Evolutionary conservation across 345 rosid genomes (phyloP).

Genomic region (Aegle marmelos): DNA sequence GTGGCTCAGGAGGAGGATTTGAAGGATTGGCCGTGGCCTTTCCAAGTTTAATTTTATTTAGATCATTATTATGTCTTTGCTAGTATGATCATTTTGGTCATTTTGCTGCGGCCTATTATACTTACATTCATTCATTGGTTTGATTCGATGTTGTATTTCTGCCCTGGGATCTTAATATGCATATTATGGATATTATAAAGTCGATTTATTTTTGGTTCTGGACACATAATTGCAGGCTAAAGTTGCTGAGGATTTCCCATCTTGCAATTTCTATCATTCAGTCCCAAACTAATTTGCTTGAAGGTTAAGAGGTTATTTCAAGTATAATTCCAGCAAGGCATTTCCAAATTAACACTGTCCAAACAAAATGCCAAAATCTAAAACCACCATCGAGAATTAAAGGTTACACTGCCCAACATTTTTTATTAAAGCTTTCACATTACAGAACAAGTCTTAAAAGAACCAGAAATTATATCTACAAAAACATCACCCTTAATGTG

Average conservation of each 20-base stretch:
- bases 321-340: too few species aligned
- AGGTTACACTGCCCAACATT: neutral
- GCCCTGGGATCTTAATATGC: neutral
- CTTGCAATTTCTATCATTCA: neutral
- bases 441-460: neutral
- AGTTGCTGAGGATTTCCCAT: too few species aligned
- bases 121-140: constrained; percentile 11
- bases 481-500: too few species aligned
- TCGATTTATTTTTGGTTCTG: neutral
- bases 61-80: neutral
- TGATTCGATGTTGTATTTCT: neutral
- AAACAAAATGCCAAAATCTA: neutral
- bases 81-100: neutral
- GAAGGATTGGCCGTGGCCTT: constrained; percentile 84
- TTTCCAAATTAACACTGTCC: neutral
- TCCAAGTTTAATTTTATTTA: constrained; percentile 51
- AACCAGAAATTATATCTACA: constrained; percentile 2
- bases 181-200: neutral
- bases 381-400: neutral
- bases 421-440: neutral
- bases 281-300: too few species aligned
- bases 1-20: constrained; percentile 73
- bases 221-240: neutral
- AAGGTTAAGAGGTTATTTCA: too few species aligned
- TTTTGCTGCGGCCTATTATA: constrained; percentile 4